phyloP scores from a whole-genome alignment of 345 rosid species.

The Geranium brycei region DNA sequence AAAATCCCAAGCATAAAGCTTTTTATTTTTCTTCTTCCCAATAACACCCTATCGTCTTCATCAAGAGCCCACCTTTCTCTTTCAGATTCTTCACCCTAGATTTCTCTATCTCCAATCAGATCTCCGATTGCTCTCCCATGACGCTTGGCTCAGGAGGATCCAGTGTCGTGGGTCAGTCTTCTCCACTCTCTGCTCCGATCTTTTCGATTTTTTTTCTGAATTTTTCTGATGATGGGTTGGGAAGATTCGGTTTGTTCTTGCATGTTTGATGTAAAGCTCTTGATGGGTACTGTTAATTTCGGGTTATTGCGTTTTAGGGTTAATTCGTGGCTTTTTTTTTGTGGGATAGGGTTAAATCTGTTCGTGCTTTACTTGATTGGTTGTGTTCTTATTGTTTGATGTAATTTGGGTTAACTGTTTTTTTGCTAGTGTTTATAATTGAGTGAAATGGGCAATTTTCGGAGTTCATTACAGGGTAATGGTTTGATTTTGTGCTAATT shows the following conservation, averaged over 20 bases:
- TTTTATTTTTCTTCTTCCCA: constrained; percentile 2
- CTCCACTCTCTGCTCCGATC: neutral
- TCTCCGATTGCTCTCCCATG: constrained; percentile 33
- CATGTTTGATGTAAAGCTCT: neutral
- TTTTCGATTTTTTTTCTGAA: neutral
- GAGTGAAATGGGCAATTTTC: neutral
- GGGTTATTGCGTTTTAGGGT: constrained; percentile 1
- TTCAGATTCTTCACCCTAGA: constrained; percentile 13
- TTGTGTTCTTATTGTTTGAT: too few relatives aligned
- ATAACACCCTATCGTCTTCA: constrained; percentile 6
- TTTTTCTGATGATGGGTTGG: constrained; percentile 17
- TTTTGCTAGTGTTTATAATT: neutral
- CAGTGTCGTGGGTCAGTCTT: constrained; percentile 57
- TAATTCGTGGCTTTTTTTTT: constrained; percentile 3
- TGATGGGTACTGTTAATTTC: constrained; percentile 4
- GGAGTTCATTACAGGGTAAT: too few relatives aligned
- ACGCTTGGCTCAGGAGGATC: constrained; percentile 89
- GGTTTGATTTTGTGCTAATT: too few relatives aligned
- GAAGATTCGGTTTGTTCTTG: neutral
- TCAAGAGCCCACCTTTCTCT: constrained; percentile 3
- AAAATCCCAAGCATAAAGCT: too few relatives aligned
- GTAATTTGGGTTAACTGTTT: neutral
- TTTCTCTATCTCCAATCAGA: constrained; percentile 19
- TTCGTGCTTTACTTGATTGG: neutral
- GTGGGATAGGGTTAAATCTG: neutral